These are phyloP conservation scores for Neurospora sp. DNA, from an alignment of 495 filamentous ascomycete genomes.

Conservation along the genomic window DNA sequence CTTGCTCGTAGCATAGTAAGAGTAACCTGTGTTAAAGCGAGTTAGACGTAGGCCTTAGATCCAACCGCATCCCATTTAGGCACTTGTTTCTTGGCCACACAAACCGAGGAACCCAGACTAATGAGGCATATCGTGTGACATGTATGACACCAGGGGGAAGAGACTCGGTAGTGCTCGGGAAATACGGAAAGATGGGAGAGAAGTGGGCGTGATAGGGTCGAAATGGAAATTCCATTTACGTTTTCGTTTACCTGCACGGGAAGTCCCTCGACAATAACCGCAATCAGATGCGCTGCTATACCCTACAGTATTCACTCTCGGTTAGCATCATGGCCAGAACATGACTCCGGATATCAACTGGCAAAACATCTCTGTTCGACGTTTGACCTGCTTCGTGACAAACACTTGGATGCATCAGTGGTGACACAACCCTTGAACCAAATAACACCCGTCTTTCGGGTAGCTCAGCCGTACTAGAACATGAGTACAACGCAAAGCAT, in stretches of 20 bases:
- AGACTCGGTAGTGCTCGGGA: neutral
- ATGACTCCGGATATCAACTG: neutral
- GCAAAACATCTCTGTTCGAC: neutral
- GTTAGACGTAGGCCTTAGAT: constrained; percentile 7
- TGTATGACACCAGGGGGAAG: neutral
- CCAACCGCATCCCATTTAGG: neutral
- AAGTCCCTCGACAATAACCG: constrained; percentile 39
- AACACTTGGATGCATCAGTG: neutral
- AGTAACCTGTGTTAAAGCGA: constrained; percentile 49
- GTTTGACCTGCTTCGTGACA: neutral
- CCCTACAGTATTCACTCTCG: constrained; percentile 17
- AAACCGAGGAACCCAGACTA: neutral
- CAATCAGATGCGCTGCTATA: constrained; percentile 39
- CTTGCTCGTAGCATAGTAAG: constrained; percentile 66
- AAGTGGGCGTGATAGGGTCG: neutral
- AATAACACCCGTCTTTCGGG: neutral
- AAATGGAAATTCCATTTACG: constrained; percentile 17
- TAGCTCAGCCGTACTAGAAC: neutral
- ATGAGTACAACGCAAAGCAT: neutral
- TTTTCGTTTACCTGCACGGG: constrained; percentile 33
- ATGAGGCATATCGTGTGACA: neutral
- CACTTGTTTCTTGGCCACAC: neutral
- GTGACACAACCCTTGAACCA: neutral
- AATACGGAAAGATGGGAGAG: neutral
- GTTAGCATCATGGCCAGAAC: neutral